Percentiles rank a stretch among this genome's conserved stretches.
These are phyloP conservation scores for Lentinus tigrinus DNA, from an alignment of 768 basidiomycete genomes.

Conservation along the genomic window DNA sequence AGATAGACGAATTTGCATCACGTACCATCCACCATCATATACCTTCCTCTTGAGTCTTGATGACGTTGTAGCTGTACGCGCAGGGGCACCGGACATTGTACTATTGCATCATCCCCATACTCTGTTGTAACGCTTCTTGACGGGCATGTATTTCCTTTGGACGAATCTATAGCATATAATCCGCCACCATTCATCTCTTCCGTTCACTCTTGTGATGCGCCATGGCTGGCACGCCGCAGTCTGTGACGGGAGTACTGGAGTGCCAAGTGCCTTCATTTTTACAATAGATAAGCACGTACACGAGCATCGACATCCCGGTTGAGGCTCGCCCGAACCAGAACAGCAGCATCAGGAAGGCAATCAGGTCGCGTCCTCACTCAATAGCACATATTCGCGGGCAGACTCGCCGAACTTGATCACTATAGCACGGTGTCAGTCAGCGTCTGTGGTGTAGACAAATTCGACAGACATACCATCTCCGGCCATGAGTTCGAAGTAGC, in stretches of 20 bases:
- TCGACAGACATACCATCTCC: conserved; percentile 63
- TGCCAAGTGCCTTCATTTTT: neutral
- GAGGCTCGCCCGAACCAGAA: neutral
- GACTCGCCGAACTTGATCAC: conserved; percentile 88
- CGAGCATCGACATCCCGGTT: neutral
- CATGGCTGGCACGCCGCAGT: neutral
- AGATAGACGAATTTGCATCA: neutral
- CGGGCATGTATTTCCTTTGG: neutral
- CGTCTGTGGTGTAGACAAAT: neutral
- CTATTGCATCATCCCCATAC: neutral
- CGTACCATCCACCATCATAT: neutral
- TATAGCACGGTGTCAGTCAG: conserved; percentile 30
- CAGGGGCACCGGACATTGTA: conserved; percentile 1
- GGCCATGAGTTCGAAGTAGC: conserved; percentile 82
- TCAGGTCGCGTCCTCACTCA: conserved; percentile 74
- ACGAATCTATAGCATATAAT: neutral
- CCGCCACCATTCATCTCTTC: neutral
- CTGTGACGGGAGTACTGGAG: neutral
- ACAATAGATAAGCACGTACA: conserved; percentile 10
- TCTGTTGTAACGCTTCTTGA: neutral
- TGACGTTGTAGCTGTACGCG: neutral
- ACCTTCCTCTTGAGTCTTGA: neutral
- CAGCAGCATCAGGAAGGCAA: conserved; percentile 3
- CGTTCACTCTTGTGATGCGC: too few relatives aligned
- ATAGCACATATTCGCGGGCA: conserved; percentile 77